Base-by-base conservation (phyloP, 2,329 filamentous ascomycete genomes). In the Trichophyton rubrum region DNA sequence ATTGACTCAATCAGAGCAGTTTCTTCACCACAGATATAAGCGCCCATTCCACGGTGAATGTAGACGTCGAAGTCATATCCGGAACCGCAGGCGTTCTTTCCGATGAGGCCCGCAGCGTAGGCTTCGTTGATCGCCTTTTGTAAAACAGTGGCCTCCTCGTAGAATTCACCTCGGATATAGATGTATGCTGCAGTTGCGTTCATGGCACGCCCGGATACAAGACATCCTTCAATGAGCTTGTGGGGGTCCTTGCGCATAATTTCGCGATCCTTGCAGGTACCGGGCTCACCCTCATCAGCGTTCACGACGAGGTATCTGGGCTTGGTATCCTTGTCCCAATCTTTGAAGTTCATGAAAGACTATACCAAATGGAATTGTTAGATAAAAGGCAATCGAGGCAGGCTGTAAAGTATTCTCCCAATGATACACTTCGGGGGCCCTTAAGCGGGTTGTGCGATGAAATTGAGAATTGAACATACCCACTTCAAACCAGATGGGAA, bases 301-400 rank as follows among this genome's bases (percentile, higher is more conserved):
- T 99, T 99, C 79, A 99, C 90, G 64, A 99, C 92, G 60, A 99
- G 81, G 73, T 99, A 99, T 71, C 93, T 86, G 66, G 93, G 93
- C 78, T 95, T 95, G 69, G 77, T 87, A 75, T 97, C 93, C 79
- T 99, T 95, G 71, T 99, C 92, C 93, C 93, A 99, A 70, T 90
- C 93, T 79, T 96, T 96, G 82, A 92, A 91, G 82, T 99, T 99
- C 93, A 99, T 99, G 78, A 99, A 99, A 57, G 91, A 96, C 90
- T 95, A 35, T 47, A 71, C 65, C 58, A 11, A 24, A 27, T 43
- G 2, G 5, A 17, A 61, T 49, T 43, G 45, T 63, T 60, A 60
- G 61, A 22, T 43, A 43, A 11, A 45, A 17, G 27, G 41, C 8
- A 22, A 27, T 24, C 40, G 40, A 17, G 40, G 20, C n/a, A n/a